phyloP scores from a whole-genome alignment of 148 eudicot genomes.

The Simmondsia chinensis region DNA sequence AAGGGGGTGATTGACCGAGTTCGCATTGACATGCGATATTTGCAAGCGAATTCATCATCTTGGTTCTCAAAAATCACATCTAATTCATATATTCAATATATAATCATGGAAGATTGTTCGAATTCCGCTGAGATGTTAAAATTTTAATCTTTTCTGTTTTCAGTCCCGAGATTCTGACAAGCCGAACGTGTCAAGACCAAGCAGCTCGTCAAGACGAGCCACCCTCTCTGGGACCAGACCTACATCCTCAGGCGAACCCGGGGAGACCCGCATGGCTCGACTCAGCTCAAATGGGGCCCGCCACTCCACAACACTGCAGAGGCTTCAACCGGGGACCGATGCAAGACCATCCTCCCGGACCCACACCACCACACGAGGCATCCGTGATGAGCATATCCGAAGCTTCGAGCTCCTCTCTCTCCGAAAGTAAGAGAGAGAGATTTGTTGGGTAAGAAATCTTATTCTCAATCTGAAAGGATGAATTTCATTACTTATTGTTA shows the following conservation, averaged over 20 bases:
- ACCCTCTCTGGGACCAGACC: conserved; percentile 43
- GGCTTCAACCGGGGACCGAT: conserved; percentile 38
- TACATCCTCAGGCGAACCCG: conserved; percentile 37
- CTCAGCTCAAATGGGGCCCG: conserved; percentile 37
- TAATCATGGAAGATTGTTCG: too few relatives aligned
- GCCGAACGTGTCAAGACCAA: conserved; percentile 40
- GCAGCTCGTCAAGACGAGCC: conserved; percentile 62
- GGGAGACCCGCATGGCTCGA: conserved; percentile 31
- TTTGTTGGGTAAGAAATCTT: conserved; percentile 4
- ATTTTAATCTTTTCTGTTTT: not conserved
- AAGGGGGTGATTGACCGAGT: too few relatives aligned
- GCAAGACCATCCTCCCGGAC: conserved; percentile 41
- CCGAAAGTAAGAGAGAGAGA: conserved; percentile 35
- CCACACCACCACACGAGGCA: conserved; percentile 43
- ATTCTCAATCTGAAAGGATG: conserved; percentile 9
- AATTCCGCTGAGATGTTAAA: not conserved
- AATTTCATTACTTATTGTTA: too few relatives aligned
- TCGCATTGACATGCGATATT: too few relatives aligned
- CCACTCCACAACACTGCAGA: conserved; percentile 34
- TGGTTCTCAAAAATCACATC: too few relatives aligned
- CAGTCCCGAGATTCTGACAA: conserved; percentile 63
- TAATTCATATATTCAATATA: too few relatives aligned
- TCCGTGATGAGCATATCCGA: conserved; percentile 71
- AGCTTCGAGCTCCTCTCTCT: conserved; percentile 85
- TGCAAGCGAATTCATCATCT: too few relatives aligned